Evolutionary conservation across 2,329 filamentous ascomycete genomes (phyloP), one percentile per base, ranked within the genome.

Genomic region (Verticillium alfalfae): DNA sequence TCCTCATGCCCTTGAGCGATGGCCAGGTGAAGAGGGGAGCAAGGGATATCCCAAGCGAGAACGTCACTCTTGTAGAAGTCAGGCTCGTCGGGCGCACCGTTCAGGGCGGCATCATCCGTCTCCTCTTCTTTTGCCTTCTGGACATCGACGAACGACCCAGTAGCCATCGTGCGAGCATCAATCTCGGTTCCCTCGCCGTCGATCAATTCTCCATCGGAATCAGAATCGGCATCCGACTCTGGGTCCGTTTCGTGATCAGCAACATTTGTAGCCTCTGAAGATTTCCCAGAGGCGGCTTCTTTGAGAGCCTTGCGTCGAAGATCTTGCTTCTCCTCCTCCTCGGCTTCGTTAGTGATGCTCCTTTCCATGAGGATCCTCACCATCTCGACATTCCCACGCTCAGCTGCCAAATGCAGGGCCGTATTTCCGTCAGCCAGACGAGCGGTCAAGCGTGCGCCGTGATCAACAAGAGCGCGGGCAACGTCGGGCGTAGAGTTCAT

Each of bases 41-140:
- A 85, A 5, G 88, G 86, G 5, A 81, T 84, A 67, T 96, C 92
- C 92, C 92, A 96, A 1, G 91, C 86, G n/a, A 90, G 71, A 1
- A 89, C 84, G 66, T 96, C 88, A 63, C 93, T 82, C 66, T 95
- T 87, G 71, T 90, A 94, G 59, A 93, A 84, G 72, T 96, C 91
- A 1, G 91, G 91, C 10, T 88, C 81, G 1, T 86, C 81, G 26
- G 84, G 78, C 8, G 69, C 68, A 7, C 86, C 84, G 6, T 88
- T 84, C 1, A 81, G 67, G 10, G 72, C 75, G 1, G 82, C 77
- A 36, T 81, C 76, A 1, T 73, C 69, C 0, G 68, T 67, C 8
- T 64, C 64, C n/a, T 69, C 60, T 5, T 78, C 71, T n/a, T 77
- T 72, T 22, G 75, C 75, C 22, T 77, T 76, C 56, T 81, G 80